Base-by-base conservation (phyloP, 192 early-diverging fungal species). In the Backusella australiensis region DNA sequence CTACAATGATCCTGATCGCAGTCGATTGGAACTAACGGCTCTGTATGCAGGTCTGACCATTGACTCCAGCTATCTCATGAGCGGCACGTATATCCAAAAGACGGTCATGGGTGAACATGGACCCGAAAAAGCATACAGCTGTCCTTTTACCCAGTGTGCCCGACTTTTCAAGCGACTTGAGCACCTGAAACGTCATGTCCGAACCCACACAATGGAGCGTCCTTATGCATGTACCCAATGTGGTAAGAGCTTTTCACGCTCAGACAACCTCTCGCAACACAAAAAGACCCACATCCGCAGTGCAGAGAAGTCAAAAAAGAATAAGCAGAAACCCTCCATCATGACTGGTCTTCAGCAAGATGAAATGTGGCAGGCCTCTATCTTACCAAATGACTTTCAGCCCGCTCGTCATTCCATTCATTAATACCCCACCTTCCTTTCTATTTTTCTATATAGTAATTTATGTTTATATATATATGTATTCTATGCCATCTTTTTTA, bases 181-280 rank as follows among this genome's bases (percentile, higher is more conserved):
- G 69, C 89, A 90, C 71, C 69, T 88, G 34, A 88, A 88, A 59
- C 84, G 89, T 29, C 89, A 90, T 71, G 80, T 88, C 67, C 76
- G 89, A 52, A 90, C 89, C 8, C 89, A 90, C 71, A 90, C 89
- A 2, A 79, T 88, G 71, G 89, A 90, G 73, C 76, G 86, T 23
- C 89, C 89, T 56, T 90, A 90, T 78, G 78, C 81, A 5, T 90
- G 89, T 71, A 73, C 39, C 19, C 73, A 85, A 17, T 90, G 89
- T 71, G 82, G 84, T 14, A 90, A 90, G 68, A 78, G 83, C 9
- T 90, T 90, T 70, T 90, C 89, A 15, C 71, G 89, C 65, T 85
- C 84, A 6, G 89, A 90, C 56, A 90, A 90, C 63, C 74, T 90
- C 52, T 84, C 89, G 36, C 87, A 88, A 38, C 89, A 90, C 81